These are phyloP conservation scores for Pyrenochaeta sp. DNA, from an alignment of 2,329 filamentous ascomycete genomes.

Conservation along the genomic window DNA sequence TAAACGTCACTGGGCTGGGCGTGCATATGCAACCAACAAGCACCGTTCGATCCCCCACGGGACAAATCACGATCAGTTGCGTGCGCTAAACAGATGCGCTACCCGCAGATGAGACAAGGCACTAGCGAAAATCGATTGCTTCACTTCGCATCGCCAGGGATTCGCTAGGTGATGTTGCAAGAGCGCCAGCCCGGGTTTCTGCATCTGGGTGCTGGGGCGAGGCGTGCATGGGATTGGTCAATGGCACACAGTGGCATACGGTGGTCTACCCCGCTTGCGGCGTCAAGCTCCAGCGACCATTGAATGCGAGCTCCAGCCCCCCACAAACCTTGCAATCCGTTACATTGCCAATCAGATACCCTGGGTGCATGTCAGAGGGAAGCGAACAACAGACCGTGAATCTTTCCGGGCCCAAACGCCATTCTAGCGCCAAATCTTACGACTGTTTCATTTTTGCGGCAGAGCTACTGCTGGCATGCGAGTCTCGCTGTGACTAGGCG, in stretches of 20 bases:
- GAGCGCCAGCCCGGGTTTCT: background rate
- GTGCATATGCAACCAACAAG: background rate
- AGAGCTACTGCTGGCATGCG: background rate
- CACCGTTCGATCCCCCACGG: background rate
- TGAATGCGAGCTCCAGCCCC: background rate
- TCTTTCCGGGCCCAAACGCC: background rate
- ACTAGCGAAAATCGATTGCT: background rate
- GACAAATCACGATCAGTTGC: background rate
- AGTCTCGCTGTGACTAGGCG: background rate
- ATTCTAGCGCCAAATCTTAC: background rate
- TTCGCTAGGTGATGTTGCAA: background rate
- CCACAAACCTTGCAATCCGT: background rate
- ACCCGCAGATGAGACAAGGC: background rate
- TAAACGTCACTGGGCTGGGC: background rate
- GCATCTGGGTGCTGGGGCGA: background rate
- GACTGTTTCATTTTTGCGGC: background rate
- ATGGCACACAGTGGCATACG: background rate
- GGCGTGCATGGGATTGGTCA: constrained; percentile 1
- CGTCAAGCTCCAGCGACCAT: background rate
- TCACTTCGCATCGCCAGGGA: background rate
- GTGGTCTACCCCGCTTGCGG: constrained; percentile 1
- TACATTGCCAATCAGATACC: background rate
- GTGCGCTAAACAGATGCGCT: background rate
- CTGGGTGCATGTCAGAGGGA: background rate
- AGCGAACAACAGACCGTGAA: constrained; percentile 1